Conservation (phyloP, 257 asterid genomes). For the Thymus mandschuricus region DNA sequence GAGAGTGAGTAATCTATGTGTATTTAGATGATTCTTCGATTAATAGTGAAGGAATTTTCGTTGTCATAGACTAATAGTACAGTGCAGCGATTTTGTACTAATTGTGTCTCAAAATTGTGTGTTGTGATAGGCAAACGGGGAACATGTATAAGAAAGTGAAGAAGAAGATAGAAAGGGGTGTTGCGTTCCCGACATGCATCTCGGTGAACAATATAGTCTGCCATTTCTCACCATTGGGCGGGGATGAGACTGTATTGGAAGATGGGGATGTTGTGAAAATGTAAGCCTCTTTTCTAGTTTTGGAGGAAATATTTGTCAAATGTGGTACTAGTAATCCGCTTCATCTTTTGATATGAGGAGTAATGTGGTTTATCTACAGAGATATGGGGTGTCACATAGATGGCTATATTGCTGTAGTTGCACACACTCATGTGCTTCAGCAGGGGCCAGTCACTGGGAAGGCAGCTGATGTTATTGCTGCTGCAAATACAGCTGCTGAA, state of each 20-base stretch:
- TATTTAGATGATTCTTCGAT: background rate
- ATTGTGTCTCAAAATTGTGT: background rate
- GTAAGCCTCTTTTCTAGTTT: constrained; percentile 42
- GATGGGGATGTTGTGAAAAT: constrained; percentile 81
- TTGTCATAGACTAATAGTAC: background rate
- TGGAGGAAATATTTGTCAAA: background rate
- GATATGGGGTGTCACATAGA: constrained; percentile 99
- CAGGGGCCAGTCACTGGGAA: constrained; percentile 88
- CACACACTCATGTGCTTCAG: constrained; percentile 83
- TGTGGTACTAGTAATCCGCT: background rate
- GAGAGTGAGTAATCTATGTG: constrained; percentile 54
- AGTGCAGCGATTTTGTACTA: background rate
- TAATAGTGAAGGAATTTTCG: background rate
- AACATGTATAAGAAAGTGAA: constrained; percentile 90
- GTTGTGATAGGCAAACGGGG: constrained; percentile 69
- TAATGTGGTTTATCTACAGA: constrained; percentile 48
- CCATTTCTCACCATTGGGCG: constrained; percentile 83
- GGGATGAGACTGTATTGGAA: constrained; percentile 72
- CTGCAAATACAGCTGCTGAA: constrained; percentile 97
- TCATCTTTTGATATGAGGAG: constrained; percentile 18
- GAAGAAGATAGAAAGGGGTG: constrained; percentile 94
- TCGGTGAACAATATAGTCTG: constrained; percentile 83
- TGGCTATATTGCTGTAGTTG: constrained; percentile 94
- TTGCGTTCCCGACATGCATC: constrained; percentile 93
- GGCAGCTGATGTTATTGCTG: constrained; percentile 93